Evolutionary conservation across 257 asterid species (phyloP), one percentile per base, ranked within the genome.

Genomic region (Cynanchum wilfordii): DNA sequence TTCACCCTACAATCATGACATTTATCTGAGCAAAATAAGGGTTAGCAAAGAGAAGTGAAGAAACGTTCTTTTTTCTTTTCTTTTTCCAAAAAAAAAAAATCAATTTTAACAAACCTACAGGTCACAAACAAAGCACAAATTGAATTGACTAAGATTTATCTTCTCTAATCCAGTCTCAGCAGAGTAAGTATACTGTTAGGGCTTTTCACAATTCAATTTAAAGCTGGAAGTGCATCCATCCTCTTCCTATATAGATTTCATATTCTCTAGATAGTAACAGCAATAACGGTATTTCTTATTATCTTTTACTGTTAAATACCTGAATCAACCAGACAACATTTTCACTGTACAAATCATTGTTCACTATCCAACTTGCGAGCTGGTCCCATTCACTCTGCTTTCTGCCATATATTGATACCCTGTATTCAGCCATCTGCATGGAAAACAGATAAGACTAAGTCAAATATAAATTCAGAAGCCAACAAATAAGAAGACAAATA

Each of bases 351-450:
- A 94, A 82, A 75, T 88, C 91, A 79, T 94, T 91, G 78, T 94
- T 93, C 51, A 93, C 90, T 56, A 93, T 90, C 98, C 98, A 93
- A 84, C 98, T 93, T 30, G 97, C 98, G 69, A 91, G 83, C 83
- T 93, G 97, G 79, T 93, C 98, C 98, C 97, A 91, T 82, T 93
- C 98, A 54, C 98, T 91, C 95, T 84, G 87, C 87, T 93, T 93
- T 82, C 98, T 87, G 71, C 98, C 98, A 79, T 93, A 91, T 69
- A 93, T 91, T 30, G 98, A 93, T 55, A 91, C 74, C 78, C 98
- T 84, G 78, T 93, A 93, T 83, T 93, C 98, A 77, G 98, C 97
- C 98, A 93, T 90, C 98, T 93, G 90, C 60, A 84, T 51, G 78
- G 76, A 71, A 75, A 82, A 60, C 72, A 80, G 76, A 69, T 40